These are phyloP conservation scores for Suhomyces wounanorum DNA, from an alignment of 1,139 yeast genomes.

Conservation along the genomic window DNA sequence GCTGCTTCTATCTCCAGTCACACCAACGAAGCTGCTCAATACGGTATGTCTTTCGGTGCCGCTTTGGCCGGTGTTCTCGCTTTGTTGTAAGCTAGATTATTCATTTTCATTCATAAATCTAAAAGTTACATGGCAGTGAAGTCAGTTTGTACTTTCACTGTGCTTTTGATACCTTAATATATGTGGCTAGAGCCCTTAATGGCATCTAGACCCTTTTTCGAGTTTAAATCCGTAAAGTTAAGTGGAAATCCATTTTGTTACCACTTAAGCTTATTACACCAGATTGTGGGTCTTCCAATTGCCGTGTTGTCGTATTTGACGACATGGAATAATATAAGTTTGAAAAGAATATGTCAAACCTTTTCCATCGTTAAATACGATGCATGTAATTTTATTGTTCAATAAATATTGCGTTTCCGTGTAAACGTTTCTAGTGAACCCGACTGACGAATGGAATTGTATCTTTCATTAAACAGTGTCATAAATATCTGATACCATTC, in stretches of 20 bases:
- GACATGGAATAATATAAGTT: neutral
- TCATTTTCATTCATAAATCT: constrained; percentile 2
- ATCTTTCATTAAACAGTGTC: too few relatives aligned
- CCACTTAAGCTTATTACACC: too few relatives aligned
- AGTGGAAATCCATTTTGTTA: too few relatives aligned
- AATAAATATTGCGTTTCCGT: too few relatives aligned
- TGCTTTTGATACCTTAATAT: constrained; percentile 8
- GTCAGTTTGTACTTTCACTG: constrained; percentile 3
- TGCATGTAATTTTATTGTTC: too few relatives aligned
- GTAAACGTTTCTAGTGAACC: too few relatives aligned
- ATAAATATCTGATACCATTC: too few relatives aligned
- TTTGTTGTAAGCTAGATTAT: constrained; percentile 18
- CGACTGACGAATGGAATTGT: too few relatives aligned
- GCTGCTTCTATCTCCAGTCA: constrained; percentile 1
- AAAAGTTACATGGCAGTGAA: constrained; percentile 3
- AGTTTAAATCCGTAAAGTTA: neutral
- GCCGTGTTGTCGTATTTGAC: neutral
- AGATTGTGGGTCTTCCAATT: too few relatives aligned
- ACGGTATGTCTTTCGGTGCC: constrained; percentile 20
- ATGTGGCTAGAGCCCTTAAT: neutral
- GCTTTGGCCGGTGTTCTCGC: constrained; percentile 23
- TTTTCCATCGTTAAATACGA: neutral
- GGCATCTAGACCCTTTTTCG: neutral
- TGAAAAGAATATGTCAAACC: neutral
- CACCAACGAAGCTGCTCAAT: constrained; percentile 2